phyloP scores from a whole-genome alignment of 2,329 filamentous ascomycete genomes.

The Nigrospora osmanthi region DNA sequence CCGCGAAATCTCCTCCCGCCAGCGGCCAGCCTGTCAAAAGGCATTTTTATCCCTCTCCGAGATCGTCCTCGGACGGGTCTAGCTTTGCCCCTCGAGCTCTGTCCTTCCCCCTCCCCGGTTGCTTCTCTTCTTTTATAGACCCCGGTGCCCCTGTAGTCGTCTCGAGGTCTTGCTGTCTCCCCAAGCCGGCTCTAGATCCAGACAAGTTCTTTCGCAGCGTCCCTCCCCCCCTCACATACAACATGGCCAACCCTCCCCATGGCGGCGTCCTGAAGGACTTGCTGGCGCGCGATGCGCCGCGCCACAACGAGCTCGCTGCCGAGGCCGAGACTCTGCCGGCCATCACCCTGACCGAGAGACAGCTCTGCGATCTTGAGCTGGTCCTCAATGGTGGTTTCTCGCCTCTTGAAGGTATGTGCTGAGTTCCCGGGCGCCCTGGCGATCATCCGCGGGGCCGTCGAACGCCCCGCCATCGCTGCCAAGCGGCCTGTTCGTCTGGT shows the following conservation, averaged over 20 bases:
- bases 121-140: no score
- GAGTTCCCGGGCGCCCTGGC: constrained; percentile 23
- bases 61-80: no score
- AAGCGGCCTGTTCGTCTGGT: background rate
- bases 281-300: constrained; percentile 82
- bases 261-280: constrained; percentile 98
- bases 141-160: no score
- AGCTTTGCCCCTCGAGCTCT: no score
- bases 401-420: constrained; percentile 72
- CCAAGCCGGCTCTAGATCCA: no score
- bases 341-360: constrained; percentile 79
- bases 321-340: constrained; percentile 86
- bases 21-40: no score
- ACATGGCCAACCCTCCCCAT: constrained; percentile 66
- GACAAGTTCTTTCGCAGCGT: no score
- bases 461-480: constrained; percentile 6
- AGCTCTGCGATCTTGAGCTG: constrained; percentile 95
- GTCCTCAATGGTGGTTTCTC: constrained; percentile 98
- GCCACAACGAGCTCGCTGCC: constrained; percentile 67
- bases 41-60: no score
- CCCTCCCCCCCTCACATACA: background rate
- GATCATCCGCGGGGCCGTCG: constrained; percentile 1
- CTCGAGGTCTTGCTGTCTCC: no score
- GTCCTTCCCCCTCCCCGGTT: no score
- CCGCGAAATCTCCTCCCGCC: no score